Evolutionary conservation across 352 stramenopile species (phyloP).

Genomic region (Phytophthora macrochlamydospora): DNA sequence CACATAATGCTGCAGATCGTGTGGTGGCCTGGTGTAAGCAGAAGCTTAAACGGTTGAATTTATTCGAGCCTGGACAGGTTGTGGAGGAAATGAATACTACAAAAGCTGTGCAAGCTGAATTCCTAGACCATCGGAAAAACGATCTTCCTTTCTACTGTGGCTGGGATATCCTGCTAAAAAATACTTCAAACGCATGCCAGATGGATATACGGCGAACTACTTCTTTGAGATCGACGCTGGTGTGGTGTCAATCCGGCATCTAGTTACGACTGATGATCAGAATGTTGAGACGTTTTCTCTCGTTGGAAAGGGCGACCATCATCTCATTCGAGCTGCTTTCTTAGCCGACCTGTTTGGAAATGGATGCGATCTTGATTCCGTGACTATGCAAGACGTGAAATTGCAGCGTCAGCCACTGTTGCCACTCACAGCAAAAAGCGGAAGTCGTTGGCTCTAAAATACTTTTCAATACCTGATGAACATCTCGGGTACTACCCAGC

Average conservation of each 20-base stretch:
- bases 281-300: constrained; percentile 5
- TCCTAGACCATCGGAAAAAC: constrained; percentile 7
- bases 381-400: background rate
- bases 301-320: background rate
- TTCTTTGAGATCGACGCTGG: constrained; percentile 15
- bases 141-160: constrained; percentile 9
- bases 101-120: background rate
- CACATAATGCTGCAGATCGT: constrained; percentile 8
- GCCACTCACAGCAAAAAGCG: constrained; percentile 2
- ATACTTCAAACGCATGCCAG: constrained; percentile 5
- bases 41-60: constrained; percentile 4
- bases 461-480: constrained; percentile 4
- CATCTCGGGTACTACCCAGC: background rate
- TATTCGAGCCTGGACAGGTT: constrained; percentile 3
- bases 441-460: constrained; percentile 4
- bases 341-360: constrained; percentile 1
- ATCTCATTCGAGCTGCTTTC: background rate
- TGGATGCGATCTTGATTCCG: background rate
- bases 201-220: constrained; percentile 4
- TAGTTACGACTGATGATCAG: background rate
- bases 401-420: constrained; percentile 5
- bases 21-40: background rate
- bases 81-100: constrained; percentile 4
- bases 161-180: constrained; percentile 1
- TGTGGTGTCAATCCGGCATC: constrained; percentile 5